Evolutionary conservation across 2,329 filamentous ascomycete species (phyloP), one percentile per base, ranked within the genome.

Genomic region (Diplodia intermedia): DNA sequence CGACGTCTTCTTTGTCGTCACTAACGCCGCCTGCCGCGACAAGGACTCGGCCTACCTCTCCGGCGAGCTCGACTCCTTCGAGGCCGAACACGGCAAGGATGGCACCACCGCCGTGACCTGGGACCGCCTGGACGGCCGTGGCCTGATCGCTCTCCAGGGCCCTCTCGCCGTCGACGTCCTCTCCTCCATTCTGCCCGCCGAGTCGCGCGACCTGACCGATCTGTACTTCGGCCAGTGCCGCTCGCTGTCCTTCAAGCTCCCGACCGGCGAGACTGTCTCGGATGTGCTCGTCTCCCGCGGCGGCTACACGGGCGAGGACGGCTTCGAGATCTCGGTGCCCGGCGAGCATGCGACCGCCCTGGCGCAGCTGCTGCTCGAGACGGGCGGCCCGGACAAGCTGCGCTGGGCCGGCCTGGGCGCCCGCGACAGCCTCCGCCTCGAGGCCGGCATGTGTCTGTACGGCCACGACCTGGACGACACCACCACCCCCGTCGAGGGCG

Each of bases 391-490:
- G 52, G 89, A 89, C 31, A 87, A 89, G 12, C 83, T 97, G 18
- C 90, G 91, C 75, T 86, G 97, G 55, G 93, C 94, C 1, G 95
- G 95, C 3, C 86, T 99, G 0, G 95, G 94, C 11, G 93, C 95
- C 2, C 88, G 95, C 71, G 95, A 99, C 80, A 96, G 91, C 70
- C 88, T 99, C 69, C 90, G 95, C 56, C 88, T 99, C 36, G 95
- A 99, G 82, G 95, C 95, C 0, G 95, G 95, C 70, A 97, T 99
- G 94, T 99, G 95, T 80, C 86, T 99, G n/a, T 99, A 99, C 82
- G 95, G 95, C n/a, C 93, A 98, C 81, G 95, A 99, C 79, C 87
- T 99, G 47, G 89, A 96, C 78, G 94, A 97, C 68, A 83, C 83
- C 0, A 90, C 87, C 12, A 91, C 90, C 1, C 90, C 90, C 1